Conservation (phyloP, 257 asterid genomes). For the Nicotiana tabacum region DNA sequence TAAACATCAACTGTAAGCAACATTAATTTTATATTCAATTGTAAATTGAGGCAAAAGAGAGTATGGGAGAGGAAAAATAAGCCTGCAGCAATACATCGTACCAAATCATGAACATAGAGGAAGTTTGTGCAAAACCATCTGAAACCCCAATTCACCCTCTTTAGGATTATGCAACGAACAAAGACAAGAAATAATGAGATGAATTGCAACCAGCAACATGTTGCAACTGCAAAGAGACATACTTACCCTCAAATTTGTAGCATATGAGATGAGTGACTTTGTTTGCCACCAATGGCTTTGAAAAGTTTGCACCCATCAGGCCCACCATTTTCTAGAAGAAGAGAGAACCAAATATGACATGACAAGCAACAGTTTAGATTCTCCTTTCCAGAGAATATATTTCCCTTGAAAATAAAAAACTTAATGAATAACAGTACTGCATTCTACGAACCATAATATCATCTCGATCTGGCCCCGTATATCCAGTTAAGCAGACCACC, state of each 20-base stretch:
- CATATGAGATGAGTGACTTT: constrained; percentile 93
- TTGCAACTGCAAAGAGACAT: not conserved
- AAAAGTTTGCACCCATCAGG: constrained; percentile 87
- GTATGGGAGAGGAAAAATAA: not conserved
- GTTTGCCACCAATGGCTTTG: constrained; percentile 78
- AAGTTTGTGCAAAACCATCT: not conserved
- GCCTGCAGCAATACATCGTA: not conserved
- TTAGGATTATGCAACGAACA: not conserved
- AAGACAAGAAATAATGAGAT: not conserved
- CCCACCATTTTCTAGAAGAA: constrained; percentile 71
- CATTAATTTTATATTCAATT: not conserved
- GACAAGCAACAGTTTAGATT: constrained; percentile 5
- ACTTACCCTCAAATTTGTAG: constrained; percentile 89
- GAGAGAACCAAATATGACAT: constrained; percentile 9
- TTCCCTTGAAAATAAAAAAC: not conserved
- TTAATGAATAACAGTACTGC: not conserved
- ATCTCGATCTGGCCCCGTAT: constrained; percentile 63
- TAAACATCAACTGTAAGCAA: too few species aligned
- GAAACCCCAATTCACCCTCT: not conserved
- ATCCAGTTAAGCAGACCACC: constrained; percentile 88
- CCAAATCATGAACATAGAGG: not conserved
- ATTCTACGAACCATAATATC: constrained; percentile 67
- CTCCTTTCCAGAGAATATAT: not conserved
- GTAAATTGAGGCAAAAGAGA: not conserved
- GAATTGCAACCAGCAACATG: not conserved